These are phyloP conservation scores for Trifolium pratense DNA, from an alignment of 306 rosid species.

Conservation along the genomic window DNA sequence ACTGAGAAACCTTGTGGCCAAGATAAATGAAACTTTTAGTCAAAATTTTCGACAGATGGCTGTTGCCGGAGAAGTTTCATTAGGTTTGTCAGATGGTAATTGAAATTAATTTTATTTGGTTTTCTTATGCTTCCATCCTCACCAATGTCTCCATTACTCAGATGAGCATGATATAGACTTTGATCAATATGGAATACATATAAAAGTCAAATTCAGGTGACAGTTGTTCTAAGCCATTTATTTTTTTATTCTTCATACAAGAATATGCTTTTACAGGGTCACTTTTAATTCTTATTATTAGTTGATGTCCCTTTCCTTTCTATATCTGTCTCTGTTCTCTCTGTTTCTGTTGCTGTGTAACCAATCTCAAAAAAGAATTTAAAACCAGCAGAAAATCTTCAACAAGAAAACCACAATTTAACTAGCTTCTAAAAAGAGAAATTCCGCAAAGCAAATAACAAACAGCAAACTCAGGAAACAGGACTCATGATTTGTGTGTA, in stretches of 20 bases:
- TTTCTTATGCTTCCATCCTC: constrained; percentile 39
- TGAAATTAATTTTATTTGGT: constrained; percentile 9
- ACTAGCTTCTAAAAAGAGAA: constrained; percentile 5
- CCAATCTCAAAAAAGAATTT: not conserved
- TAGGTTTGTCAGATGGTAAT: constrained; percentile 57
- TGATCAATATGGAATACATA: constrained; percentile 81
- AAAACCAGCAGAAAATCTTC: not conserved
- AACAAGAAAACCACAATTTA: not conserved
- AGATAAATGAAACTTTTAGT: constrained; percentile 87
- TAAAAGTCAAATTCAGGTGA: constrained; percentile 99
- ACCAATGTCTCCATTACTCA: constrained; percentile 49
- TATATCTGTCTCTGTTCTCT: not conserved
- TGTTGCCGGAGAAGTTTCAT: constrained; percentile 95
- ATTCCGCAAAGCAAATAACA: not conserved
- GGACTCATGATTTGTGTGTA: not conserved
- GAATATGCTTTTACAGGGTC: constrained; percentile 24
- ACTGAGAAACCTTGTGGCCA: constrained; percentile 80
- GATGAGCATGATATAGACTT: constrained; percentile 89
- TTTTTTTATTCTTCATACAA: not conserved
- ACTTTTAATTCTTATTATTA: constrained; percentile 7
- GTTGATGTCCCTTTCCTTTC: not conserved
- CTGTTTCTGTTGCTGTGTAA: not conserved
- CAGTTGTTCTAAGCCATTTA: constrained; percentile 21
- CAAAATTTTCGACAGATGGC: constrained; percentile 96
- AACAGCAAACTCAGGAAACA: not conserved